Base-by-base conservation (phyloP, 2,329 filamentous ascomycete species). In the Aspergillus oerlinghausenensis region DNA sequence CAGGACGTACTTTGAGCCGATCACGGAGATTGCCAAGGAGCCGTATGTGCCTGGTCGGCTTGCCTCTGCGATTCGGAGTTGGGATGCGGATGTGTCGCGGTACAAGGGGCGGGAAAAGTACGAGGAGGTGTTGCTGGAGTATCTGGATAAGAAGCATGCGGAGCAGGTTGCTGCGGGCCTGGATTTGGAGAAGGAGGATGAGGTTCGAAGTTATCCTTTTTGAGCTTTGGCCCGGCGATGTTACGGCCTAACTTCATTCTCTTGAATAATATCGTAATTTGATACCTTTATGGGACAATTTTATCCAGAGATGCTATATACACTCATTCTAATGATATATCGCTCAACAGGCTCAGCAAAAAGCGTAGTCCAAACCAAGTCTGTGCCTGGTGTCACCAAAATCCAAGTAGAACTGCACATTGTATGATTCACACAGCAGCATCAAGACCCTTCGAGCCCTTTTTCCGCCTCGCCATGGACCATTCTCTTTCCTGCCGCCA, bases 51-150 rank as follows among this genome's bases (percentile, higher is more conserved):
- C 90, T 0, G 90, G 90, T 0, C 74, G 90, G 35, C 71, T 95
- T 66, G 90, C 90, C 2, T 90, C 87, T 64, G 90, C 89, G 4
- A 76, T 95, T 3, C 78, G 90, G 42, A 93, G 89, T 70, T 94
- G 90, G 90, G 89, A 87, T 1, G 84, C 88, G 47, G 86, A 91
- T 74, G 89, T 94, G 7, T 82, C 82, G 17, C 77, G 76, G 63
- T 95, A 96, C 70, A 94, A 94, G 75, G 90, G 91, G 0, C 85
- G 81, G 68, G 88, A 90, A 62, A 84, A 81, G 75, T 95, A 92
- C 71, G 82, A 80, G 21, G 83, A 87, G 26, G 86, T 93, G 0
- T 64, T 95, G 67, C 73, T 95, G 58, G 86, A 90, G 70, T 95
- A 87, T 73, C 71, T 95, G 59, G 90, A 95, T 73, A 66, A 66